Base-by-base conservation (phyloP, 2,329 filamentous ascomycete species). In the Alternaria burnsii region DNA sequence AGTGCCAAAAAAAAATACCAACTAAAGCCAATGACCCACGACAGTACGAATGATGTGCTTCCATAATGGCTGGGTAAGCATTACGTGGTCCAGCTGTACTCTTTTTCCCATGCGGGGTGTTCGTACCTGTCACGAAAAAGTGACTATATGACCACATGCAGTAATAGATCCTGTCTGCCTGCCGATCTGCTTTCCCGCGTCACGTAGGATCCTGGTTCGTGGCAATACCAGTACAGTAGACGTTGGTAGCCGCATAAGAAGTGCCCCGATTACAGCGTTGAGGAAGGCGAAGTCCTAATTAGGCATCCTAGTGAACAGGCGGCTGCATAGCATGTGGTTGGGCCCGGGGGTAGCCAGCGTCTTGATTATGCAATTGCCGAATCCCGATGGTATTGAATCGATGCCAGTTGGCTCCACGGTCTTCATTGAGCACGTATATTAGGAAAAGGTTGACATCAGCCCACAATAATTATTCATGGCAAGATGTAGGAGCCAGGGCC, bases 401-500 rank as follows among this genome's bases (percentile, higher is more conserved):
- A 22, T 10, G 14, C 18, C 32, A 48, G 36, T 24, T 30, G 38
- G 43, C 24, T n/a, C 18, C n/a, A 56, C n/a, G 38, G 11, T 32
- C 38, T 55, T 51, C 30, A 24, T 32, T 34, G 11, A 26, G 16
- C 28, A 51, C 24, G 28, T 26, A 28, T 55, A 40, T 44, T 30
- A 20, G 11, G 44, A 43, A 41, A 36, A 28, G 52, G 42, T 22
- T 50, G 30, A 41, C 36, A 55, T 56, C 52, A 50, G 52, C 44
- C 30, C 44, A 56, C 41, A 52, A 57, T 51, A 16, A 26, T 57
- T 28, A 41, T 24, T 60, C 40, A 51, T 36, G 40, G 51, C 46
- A 40, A 36, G 32, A 47, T 42, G 41, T 42, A 46, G 44, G 18
- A 32, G n/a, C 40, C 20, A 41, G 53, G 53, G 26, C 26, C n/a